phyloP scores from a whole-genome alignment of 306 rosid genomes.

The Dryas octopetala region DNA sequence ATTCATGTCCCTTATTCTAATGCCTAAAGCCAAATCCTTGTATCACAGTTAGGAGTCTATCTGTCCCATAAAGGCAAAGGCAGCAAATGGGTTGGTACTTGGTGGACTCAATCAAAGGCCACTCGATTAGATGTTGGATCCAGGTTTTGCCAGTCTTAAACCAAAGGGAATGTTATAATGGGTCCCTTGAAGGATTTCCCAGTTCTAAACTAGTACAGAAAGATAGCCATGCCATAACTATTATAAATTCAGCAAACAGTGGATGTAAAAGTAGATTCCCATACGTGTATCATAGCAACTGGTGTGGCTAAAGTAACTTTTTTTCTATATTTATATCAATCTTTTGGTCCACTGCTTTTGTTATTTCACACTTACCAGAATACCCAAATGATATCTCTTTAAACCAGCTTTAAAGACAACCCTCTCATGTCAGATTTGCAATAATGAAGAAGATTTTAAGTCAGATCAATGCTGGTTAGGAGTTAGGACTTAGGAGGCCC shows the following conservation, averaged over 20 bases:
- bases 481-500: no score
- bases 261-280: conserved; percentile 52
- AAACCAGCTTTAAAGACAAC: conserved; percentile 36
- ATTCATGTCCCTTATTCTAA: neutral
- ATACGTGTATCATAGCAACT: conserved; percentile 33
- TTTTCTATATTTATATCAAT: neutral
- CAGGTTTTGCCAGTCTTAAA: neutral
- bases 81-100: neutral
- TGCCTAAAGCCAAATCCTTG: neutral
- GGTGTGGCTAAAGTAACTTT: conserved; percentile 28
- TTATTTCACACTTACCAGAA: conserved; percentile 9
- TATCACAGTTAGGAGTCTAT: neutral
- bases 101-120: neutral
- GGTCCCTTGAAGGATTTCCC: neutral
- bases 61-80: neutral
- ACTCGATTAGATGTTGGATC: neutral
- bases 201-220: neutral
- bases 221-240: neutral
- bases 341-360: neutral
- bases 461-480: no score
- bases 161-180: neutral
- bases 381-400: conserved; percentile 24
- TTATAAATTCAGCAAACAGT: conserved; percentile 10
- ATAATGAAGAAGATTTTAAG: neutral
- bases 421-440: conserved; percentile 13